Evolutionary conservation across 1,284 basidiomycete genomes (phyloP).

Genomic region (Calocybe gambosa): DNA sequence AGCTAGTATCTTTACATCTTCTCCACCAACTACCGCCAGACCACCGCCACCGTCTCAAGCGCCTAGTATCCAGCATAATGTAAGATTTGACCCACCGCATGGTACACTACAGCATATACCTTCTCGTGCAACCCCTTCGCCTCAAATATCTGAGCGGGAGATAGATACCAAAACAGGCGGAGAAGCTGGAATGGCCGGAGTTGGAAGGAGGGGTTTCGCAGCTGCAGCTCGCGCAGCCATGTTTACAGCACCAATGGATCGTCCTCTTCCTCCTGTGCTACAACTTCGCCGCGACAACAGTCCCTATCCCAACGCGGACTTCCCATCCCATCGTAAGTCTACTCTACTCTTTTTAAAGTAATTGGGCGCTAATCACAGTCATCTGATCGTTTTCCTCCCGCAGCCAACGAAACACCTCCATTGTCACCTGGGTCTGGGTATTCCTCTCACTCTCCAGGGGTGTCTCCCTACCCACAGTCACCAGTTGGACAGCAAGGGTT

Average conservation of each 20-base stretch:
- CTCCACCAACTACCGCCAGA: constrained; percentile 4
- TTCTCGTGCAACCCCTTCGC: constrained; percentile 7
- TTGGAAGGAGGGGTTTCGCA: constrained; percentile 79
- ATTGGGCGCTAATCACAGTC: constrained; percentile 7
- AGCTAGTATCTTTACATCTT: constrained; percentile 1
- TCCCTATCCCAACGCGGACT: constrained; percentile 47
- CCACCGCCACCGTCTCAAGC: constrained; percentile 8
- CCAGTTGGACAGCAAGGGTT: constrained; percentile 18
- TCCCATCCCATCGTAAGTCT: constrained; percentile 25
- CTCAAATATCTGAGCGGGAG: constrained; percentile 22
- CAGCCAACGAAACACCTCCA: constrained; percentile 32
- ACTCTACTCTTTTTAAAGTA: background rate
- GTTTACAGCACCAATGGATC: constrained; percentile 34
- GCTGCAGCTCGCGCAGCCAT: constrained; percentile 71
- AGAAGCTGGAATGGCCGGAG: constrained; percentile 85
- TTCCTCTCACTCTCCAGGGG: constrained; percentile 36
- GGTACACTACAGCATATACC: constrained; percentile 8
- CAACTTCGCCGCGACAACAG: constrained; percentile 31
- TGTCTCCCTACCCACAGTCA: constrained; percentile 37
- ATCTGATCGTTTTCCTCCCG: constrained; percentile 8
- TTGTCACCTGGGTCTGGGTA: constrained; percentile 40
- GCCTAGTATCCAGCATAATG: constrained; percentile 1
- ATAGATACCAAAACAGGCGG: constrained; percentile 73
- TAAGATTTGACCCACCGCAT: constrained; percentile 2
- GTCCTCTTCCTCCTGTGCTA: constrained; percentile 11